A percentile compares a stretch with the other conserved stretches of the same genome.
Conservation (phyloP, 768 basidiomycete genomes). For the Auricularia cornea region DNA sequence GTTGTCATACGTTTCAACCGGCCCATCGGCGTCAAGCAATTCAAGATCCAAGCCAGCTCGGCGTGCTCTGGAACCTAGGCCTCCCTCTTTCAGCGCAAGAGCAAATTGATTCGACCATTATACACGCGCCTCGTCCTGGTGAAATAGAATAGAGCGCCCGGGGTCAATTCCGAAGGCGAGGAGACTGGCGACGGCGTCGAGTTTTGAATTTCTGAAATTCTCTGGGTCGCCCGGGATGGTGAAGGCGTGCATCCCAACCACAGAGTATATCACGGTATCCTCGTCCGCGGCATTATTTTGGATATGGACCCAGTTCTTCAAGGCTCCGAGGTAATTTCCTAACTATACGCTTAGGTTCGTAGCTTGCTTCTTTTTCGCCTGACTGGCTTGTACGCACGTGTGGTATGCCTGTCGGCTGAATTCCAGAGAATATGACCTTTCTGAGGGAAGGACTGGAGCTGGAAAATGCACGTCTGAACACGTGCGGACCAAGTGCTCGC, state of each 20-base stretch:
- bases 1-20: slow-evolving; percentile 87
- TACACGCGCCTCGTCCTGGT: slow-evolving; percentile 75
- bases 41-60: slow-evolving; percentile 86
- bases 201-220: slow-evolving; percentile 49
- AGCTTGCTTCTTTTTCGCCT: no score
- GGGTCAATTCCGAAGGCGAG: slow-evolving; percentile 84
- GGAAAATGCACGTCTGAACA: neutral
- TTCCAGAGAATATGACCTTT: slow-evolving; percentile 66
- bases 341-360: no score
- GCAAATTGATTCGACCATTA: neutral
- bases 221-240: slow-evolving; percentile 72
- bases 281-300: slow-evolving; percentile 51
- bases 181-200: slow-evolving; percentile 60
- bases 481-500: no score
- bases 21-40: slow-evolving; percentile 76
- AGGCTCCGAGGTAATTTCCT: slow-evolving; percentile 88
- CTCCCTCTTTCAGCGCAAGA: neutral
- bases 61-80: slow-evolving; percentile 71
- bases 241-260: slow-evolving; percentile 92
- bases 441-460: neutral
- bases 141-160: slow-evolving; percentile 62
- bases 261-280: slow-evolving; percentile 70
- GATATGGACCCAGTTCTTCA: slow-evolving; percentile 81
- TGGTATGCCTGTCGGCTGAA: slow-evolving; percentile 87
- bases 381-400: slow-evolving; percentile 76